phyloP scores from a whole-genome alignment of 164 flowering plant species.

The grape (Vitis vinifera) region DNA sequence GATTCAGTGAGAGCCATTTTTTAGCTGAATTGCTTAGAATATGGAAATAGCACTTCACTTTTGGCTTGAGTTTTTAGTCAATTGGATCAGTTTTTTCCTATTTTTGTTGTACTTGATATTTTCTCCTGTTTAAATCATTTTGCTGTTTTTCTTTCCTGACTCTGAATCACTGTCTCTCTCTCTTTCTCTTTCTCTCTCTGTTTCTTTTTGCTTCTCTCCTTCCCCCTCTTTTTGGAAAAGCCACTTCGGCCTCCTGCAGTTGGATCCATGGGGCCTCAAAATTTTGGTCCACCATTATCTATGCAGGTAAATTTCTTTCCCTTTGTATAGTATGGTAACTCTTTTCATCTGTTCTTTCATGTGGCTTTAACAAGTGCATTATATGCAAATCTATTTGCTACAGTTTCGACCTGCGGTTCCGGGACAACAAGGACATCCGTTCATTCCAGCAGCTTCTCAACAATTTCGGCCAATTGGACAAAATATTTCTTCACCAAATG shows the following conservation, averaged over 20 bases:
- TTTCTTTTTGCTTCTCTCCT: background rate
- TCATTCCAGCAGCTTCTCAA: conserved; percentile 46
- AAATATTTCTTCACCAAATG: conserved; percentile 37
- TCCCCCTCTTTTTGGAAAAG: conserved; percentile 25
- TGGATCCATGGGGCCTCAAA: conserved; percentile 59
- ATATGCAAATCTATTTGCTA: conserved; percentile 5
- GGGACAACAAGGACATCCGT: conserved; percentile 64
- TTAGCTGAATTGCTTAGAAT: no score
- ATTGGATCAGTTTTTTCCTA: no score
- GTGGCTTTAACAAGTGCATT: background rate
- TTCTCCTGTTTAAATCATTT: background rate
- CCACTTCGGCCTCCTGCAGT: conserved; percentile 57
- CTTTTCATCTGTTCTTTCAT: background rate
- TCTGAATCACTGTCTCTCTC: background rate
- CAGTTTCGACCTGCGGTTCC: conserved; percentile 77
- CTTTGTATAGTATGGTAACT: background rate
- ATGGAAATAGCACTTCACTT: no score
- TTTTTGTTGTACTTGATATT: no score
- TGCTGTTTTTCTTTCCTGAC: background rate
- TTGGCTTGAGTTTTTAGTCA: no score
- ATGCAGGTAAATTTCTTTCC: conserved; percentile 48
- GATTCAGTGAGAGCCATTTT: no score
- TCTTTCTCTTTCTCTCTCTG: background rate
- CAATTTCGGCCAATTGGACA: conserved; percentile 71
- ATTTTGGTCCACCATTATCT: conserved; percentile 50